Evolutionary conservation across 768 basidiomycete genomes (phyloP).

Genomic region (Lactarius vividus): DNA sequence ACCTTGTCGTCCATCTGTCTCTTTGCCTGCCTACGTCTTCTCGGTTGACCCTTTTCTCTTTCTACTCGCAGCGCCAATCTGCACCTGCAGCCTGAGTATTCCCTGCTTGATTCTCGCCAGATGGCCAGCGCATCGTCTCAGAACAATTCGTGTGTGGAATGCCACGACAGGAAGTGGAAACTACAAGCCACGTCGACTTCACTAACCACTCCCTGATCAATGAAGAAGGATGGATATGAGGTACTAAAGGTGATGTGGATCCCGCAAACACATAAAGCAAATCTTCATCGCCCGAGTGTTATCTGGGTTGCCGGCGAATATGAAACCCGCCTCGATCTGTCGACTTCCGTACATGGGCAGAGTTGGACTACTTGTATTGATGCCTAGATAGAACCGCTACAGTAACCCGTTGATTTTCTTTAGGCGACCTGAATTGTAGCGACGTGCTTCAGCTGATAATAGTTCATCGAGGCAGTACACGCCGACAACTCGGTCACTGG

Average conservation of each 20-base stretch:
- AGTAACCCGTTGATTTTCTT: not conserved
- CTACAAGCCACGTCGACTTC: not conserved
- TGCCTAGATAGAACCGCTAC: not conserved
- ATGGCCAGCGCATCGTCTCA: not conserved
- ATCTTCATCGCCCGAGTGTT: not conserved
- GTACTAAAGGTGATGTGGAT: not conserved
- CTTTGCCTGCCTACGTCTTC: too few relatives aligned
- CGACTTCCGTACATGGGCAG: not conserved
- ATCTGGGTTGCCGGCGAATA: not conserved
- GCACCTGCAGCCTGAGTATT: too few relatives aligned
- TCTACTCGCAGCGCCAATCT: constrained; percentile 38
- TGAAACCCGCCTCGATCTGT: not conserved
- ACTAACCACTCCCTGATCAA: not conserved
- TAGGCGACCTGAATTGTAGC: too few relatives aligned
- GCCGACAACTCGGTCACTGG: too few relatives aligned
- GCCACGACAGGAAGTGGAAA: not conserved
- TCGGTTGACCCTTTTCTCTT: not conserved
- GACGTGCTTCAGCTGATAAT: too few relatives aligned
- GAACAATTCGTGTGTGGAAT: not conserved
- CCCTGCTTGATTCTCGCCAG: not conserved
- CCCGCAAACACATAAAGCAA: not conserved
- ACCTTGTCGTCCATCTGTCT: too few relatives aligned
- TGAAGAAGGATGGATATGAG: not conserved
- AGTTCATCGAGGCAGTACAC: too few relatives aligned
- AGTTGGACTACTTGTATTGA: not conserved